Percentiles rank a stretch among this genome's conserved stretches.
phyloP scores from a whole-genome alignment of 306 rosid genomes.

The Vigna radiata region DNA sequence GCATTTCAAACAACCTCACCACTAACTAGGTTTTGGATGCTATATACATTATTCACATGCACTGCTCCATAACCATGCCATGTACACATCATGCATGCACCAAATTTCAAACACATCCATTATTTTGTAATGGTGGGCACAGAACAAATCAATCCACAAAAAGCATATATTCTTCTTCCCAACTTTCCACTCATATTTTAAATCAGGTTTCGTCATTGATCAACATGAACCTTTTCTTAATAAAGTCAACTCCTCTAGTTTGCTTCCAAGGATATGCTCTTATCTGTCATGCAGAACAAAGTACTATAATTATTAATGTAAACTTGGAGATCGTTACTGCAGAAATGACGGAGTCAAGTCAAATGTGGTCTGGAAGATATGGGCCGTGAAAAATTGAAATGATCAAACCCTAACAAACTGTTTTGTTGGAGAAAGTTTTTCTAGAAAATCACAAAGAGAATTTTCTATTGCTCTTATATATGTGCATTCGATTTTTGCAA shows the following conservation, averaged over 20 bases:
- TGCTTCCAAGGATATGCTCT: conserved; percentile 34
- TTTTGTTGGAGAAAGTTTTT: conserved; percentile 15
- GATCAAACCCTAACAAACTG: background rate
- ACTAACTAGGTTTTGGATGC: conserved; percentile 19
- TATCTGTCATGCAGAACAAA: background rate
- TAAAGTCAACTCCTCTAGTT: conserved; percentile 10
- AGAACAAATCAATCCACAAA: conserved; percentile 33
- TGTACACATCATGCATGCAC: conserved; percentile 28
- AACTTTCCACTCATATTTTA: conserved; percentile 40
- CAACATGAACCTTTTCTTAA: background rate
- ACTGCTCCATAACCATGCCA: conserved; percentile 26
- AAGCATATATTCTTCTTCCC: conserved; percentile 46
- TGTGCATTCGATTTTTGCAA: background rate
- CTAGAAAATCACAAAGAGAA: conserved; percentile 5
- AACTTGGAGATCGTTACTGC: background rate
- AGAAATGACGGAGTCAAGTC: conserved; percentile 36
- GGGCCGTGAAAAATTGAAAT: background rate
- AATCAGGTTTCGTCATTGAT: conserved; percentile 17
- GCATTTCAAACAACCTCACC: conserved; percentile 31
- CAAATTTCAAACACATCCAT: conserved; percentile 34
- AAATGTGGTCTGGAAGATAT: conserved; percentile 40
- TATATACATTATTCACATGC: background rate
- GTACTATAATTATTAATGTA: background rate
- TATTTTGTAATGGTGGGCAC: conserved; percentile 30
- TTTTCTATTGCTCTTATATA: background rate